These are phyloP conservation scores for Neurospora intermedia DNA, from an alignment of 495 filamentous ascomycete species.

Conservation along the genomic window DNA sequence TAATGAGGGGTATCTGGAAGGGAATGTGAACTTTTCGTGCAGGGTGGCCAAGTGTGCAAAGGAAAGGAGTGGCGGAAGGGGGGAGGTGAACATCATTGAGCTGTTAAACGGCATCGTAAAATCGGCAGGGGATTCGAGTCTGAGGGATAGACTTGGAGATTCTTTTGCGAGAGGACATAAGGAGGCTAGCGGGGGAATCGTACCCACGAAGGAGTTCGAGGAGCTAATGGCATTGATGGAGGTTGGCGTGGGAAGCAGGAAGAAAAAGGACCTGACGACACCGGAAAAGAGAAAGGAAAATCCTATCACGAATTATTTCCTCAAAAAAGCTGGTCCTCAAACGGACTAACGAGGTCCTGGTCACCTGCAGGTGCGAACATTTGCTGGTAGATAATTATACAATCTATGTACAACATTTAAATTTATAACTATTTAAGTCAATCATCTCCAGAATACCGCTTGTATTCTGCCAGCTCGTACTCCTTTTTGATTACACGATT, in stretches of 20 bases:
- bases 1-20: conserved; percentile 47
- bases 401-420: neutral
- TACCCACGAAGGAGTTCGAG: conserved; percentile 43
- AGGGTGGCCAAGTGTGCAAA: conserved; percentile 39
- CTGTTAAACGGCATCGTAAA: conserved; percentile 35
- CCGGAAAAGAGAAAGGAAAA: neutral
- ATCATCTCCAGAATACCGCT: neutral
- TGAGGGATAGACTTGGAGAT: conserved; percentile 40
- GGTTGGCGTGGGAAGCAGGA: conserved; percentile 38
- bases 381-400: neutral
- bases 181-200: conserved; percentile 47
- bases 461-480: conserved; percentile 8
- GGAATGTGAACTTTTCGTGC: conserved; percentile 49
- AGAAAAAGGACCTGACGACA: neutral
- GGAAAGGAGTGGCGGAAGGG: conserved; percentile 16
- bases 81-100: conserved; percentile 46
- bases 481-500: conserved; percentile 15
- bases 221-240: conserved; percentile 43
- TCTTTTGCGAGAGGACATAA: conserved; percentile 49
- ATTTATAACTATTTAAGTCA: neutral
- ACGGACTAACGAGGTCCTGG: neutral
- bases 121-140: conserved; percentile 22
- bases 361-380: neutral
- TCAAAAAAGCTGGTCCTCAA: neutral
- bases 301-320: neutral